phyloP scores from a whole-genome alignment of 192 early-diverging fungal genomes.

The Paraglomus brasilianum region DNA sequence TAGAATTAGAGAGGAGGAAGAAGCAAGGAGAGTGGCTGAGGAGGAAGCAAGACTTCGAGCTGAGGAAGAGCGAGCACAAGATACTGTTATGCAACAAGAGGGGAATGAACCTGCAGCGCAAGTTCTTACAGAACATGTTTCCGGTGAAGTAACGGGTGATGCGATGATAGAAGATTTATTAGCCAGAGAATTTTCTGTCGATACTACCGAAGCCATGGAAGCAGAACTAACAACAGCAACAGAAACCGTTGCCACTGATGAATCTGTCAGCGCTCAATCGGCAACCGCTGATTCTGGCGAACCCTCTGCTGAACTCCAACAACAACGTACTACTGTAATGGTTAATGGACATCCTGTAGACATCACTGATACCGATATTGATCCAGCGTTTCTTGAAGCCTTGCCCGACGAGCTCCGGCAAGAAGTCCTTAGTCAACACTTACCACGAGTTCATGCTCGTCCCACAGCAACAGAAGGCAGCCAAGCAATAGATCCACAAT shows the following conservation, averaged over 20 bases:
- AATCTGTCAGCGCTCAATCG: slow-evolving; percentile 35
- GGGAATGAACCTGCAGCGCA: not conserved
- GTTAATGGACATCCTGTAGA: slow-evolving; percentile 82
- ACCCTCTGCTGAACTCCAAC: not conserved
- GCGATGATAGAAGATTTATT: slow-evolving; percentile 35
- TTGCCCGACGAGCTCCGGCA: slow-evolving; percentile 91
- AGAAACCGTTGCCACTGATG: not conserved
- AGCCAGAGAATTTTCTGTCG: slow-evolving; percentile 30
- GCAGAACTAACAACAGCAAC: slow-evolving; percentile 28
- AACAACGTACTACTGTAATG: slow-evolving; percentile 55
- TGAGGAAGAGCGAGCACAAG: slow-evolving; percentile 36
- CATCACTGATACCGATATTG: slow-evolving; percentile 93
- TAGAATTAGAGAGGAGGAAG: slow-evolving; percentile 44
- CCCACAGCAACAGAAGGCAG: slow-evolving; percentile 35
- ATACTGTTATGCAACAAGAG: not conserved
- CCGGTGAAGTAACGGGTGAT: slow-evolving; percentile 35
- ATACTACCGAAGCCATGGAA: slow-evolving; percentile 9
- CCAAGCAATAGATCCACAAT: slow-evolving; percentile 70
- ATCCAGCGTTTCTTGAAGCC: slow-evolving; percentile 89
- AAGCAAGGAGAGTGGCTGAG: slow-evolving; percentile 44
- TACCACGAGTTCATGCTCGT: slow-evolving; percentile 40
- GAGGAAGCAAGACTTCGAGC: slow-evolving; percentile 38
- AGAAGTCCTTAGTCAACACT: slow-evolving; percentile 88
- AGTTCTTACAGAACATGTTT: slow-evolving; percentile 21
- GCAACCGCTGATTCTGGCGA: slow-evolving; percentile 27